Percentiles rank a stretch among this genome's conserved stretches.
Conservation (phyloP, 163 green algal genomes). For the Chloroidium sp. region DNA sequence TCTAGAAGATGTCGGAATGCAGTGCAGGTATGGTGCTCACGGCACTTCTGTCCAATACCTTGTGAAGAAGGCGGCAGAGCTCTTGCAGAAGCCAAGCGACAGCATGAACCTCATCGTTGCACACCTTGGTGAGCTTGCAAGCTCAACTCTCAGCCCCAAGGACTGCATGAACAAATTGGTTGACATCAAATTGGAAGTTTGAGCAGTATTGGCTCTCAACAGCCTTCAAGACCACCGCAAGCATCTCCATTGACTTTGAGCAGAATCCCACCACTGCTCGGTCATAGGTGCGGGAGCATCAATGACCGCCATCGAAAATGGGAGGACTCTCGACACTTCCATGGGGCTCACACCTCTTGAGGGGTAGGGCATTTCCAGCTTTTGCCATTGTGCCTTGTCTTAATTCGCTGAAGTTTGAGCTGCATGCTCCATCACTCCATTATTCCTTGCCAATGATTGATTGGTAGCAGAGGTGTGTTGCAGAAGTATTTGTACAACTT, state of each 20-base stretch:
- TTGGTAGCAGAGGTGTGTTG: background rate
- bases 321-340: conserved; percentile 72
- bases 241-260: no score
- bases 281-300: conserved; percentile 49
- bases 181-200: no score
- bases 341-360: conserved; percentile 93
- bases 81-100: conserved; percentile 48
- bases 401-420: background rate
- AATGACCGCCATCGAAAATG: conserved; percentile 52
- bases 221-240: no score
- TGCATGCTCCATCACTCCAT: background rate
- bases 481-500: background rate
- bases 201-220: no score
- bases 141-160: background rate
- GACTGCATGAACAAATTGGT: no score
- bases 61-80: conserved; percentile 36
- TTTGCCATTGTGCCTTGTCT: background rate
- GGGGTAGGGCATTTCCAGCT: conserved; percentile 35
- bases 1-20: no score
- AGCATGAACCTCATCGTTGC: conserved; percentile 72
- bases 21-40: conserved; percentile 79
- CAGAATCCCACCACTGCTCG: background rate
- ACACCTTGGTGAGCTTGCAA: conserved; percentile 60
- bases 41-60: conserved; percentile 71
- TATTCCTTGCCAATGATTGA: background rate